Percentiles rank a stretch among this genome's conserved stretches.
These are phyloP conservation scores for Acacia crassicarpa DNA, from an alignment of 306 rosid genomes.

Conservation along the genomic window DNA sequence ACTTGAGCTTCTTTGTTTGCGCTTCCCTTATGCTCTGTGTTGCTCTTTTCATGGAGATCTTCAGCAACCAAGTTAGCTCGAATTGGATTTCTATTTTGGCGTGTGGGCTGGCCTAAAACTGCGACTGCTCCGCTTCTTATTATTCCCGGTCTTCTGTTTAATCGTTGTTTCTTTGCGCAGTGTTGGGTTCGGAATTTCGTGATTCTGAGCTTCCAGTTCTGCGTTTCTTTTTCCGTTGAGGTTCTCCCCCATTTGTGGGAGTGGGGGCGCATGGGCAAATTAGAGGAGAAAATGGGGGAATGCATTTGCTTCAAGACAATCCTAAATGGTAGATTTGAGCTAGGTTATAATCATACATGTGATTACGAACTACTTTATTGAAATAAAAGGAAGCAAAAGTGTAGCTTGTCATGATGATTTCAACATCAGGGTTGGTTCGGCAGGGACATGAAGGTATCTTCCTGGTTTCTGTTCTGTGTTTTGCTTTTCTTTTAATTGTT, in stretches of 20 bases:
- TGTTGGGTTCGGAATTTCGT: conserved; percentile 21
- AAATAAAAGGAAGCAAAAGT: conserved; percentile 9
- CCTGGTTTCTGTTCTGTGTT: conserved; percentile 4
- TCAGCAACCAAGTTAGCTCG: conserved; percentile 10
- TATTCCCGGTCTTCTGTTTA: background rate
- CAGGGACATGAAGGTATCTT: conserved; percentile 76
- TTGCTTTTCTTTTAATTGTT: background rate
- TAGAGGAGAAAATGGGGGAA: conserved; percentile 35
- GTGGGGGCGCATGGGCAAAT: conserved; percentile 40
- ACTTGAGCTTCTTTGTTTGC: conserved; percentile 28
- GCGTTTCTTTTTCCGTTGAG: conserved; percentile 28
- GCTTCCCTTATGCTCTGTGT: conserved; percentile 3
- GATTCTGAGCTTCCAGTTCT: conserved; percentile 10
- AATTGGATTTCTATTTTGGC: conserved; percentile 18
- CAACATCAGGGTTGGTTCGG: conserved; percentile 85
- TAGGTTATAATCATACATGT: conserved; percentile 47
- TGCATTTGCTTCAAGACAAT: conserved; percentile 37
- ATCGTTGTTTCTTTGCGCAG: background rate
- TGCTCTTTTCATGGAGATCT: conserved; percentile 54
- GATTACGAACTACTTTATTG: conserved; percentile 26
- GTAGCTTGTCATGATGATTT: conserved; percentile 75
- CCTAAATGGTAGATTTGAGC: conserved; percentile 26
- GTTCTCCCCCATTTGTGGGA: conserved; percentile 19
- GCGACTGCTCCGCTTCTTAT: background rate
- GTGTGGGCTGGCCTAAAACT: conserved; percentile 11